Evolutionary conservation across 352 stramenopile genomes (phyloP), one percentile per base, ranked within the genome.

Genomic region (Phytopythium vexans): DNA sequence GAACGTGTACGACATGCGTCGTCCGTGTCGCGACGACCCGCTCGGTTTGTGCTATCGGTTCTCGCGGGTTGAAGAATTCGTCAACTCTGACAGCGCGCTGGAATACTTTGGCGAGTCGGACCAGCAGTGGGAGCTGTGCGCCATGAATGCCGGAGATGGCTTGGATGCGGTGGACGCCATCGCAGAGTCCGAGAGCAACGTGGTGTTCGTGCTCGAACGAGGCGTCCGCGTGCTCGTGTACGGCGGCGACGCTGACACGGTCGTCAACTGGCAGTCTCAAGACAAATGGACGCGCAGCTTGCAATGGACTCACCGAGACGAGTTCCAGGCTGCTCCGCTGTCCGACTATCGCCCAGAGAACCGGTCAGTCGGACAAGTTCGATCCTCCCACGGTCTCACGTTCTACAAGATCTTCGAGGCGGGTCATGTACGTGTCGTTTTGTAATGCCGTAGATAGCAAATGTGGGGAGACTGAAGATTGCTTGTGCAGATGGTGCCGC

Each of bases 191-290:
- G 68, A 81, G 44, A 45, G 40, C 5, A 72, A 70, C 21, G 78
- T 92, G n/a, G 76, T 62, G 36, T 53, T 48, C 15, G 44, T 81
- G 9, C 68, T 92, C 0, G 58, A 86, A 0, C 60, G 60, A 1
- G 72, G 66, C n/a, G 67, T 93, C n/a, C 78, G 81, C 3, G 81
- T 92, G 33, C 64, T 93, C 0, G 58, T 92, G 39, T 93, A 88
- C 48, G 78, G 65, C 9, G 83, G 81, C 0, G 81, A 90, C 50
- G 72, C 74, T 7, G 83, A 93, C 56, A 72, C 75, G 2, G 69
- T 90, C 49, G 79, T 74, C 15, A 87, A 87, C 33, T 93, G 78
- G 81, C 73, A 75, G 47, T 70, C 74, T 12, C 79, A 90, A 46
- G 73, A 89, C 37, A 51, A 64, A 6, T 93, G 81, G 83, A 92